Percentiles rank a stretch among this genome's conserved stretches.
Evolutionary conservation across 371 early-diverging fungal species (phyloP).

Genomic region (Blyttiomyces sp.): DNA sequence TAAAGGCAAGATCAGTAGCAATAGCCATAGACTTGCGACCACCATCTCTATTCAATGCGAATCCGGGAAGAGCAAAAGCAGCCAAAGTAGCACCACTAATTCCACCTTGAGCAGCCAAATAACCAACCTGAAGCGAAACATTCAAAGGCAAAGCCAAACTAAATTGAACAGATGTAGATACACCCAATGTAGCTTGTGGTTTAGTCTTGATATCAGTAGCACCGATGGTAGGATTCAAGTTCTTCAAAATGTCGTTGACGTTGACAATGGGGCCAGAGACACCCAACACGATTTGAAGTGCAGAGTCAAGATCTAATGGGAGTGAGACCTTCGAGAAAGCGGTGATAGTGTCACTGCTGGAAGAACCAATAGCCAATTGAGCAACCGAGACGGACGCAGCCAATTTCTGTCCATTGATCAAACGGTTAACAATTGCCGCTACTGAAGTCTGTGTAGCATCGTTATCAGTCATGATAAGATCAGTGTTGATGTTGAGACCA

Average conservation of each 20-base stretch:
- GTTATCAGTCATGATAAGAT: conserved; percentile 13
- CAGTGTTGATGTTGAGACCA: not conserved
- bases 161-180: conserved; percentile 14
- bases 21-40: not conserved
- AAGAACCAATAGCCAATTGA: conserved; percentile 4
- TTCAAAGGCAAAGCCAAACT: conserved; percentile 20
- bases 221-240: conserved; percentile 7
- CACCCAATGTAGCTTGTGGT: conserved; percentile 2
- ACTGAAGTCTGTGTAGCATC: conserved; percentile 20
- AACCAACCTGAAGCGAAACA: conserved; percentile 15
- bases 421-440: conserved; percentile 12
- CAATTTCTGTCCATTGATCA: conserved; percentile 15
- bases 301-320: conserved; percentile 20
- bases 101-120: conserved; percentile 6
- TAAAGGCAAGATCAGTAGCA: conserved; percentile 9
- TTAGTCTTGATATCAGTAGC: conserved; percentile 2
- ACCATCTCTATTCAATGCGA: not conserved
- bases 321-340: conserved; percentile 10
- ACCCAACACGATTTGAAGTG: not conserved
- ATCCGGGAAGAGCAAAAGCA: not conserved
- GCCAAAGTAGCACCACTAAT: not conserved
- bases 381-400: conserved; percentile 9
- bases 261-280: not conserved
- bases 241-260: not conserved
- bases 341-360: conserved; percentile 7